These are phyloP conservation scores for Adenanthera pavonina DNA, from an alignment of 306 rosid genomes.

Conservation along the genomic window DNA sequence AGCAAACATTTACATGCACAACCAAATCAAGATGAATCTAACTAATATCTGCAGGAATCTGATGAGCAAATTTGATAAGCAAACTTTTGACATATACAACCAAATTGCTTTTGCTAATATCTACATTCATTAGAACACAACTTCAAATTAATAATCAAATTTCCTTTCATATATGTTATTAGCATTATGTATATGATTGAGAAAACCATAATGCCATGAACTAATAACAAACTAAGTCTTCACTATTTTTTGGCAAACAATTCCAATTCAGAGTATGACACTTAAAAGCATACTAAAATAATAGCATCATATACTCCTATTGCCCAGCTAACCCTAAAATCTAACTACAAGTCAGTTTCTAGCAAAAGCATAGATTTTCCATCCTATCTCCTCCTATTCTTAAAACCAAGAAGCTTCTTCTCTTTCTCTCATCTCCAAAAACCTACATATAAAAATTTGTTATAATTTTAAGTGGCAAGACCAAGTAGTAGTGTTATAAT, in stretches of 20 bases:
- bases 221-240: background rate
- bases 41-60: slow-evolving; percentile 74
- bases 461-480: too few species aligned
- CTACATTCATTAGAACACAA: too few species aligned
- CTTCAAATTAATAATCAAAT: too few species aligned
- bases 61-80: slow-evolving; percentile 61
- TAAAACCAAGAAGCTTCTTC: background rate
- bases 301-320: background rate
- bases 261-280: background rate
- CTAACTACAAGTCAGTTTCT: background rate
- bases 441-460: background rate
- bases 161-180: too few species aligned
- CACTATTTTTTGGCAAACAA: background rate
- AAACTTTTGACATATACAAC: slow-evolving; percentile 82
- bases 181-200: too few species aligned
- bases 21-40: slow-evolving; percentile 69
- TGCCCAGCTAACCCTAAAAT: background rate
- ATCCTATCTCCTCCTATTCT: background rate
- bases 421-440: background rate
- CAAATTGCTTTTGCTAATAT: slow-evolving; percentile 58
- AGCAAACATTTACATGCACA: slow-evolving; percentile 68
- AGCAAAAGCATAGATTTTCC: background rate
- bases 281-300: background rate
- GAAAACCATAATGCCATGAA: too few species aligned
- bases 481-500: too few species aligned